Evolutionary conservation across 257 asterid species (phyloP), one percentile per base, ranked within the genome.

Genomic region (Plantago elongata): DNA sequence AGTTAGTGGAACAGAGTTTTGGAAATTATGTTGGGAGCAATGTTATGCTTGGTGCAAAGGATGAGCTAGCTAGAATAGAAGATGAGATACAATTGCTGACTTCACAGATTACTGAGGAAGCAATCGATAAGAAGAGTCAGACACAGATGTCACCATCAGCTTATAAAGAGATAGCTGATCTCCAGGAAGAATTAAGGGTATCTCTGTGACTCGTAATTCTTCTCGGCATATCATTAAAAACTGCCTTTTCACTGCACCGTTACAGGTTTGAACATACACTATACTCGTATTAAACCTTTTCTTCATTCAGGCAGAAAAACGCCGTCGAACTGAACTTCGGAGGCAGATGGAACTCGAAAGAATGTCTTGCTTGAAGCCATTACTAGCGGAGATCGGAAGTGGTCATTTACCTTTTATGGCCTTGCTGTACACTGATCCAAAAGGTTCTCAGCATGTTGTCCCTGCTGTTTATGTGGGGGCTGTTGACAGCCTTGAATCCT

Each of bases 1-100:
- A 89, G 81, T 81, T 92, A 70, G 86, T 92, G 54, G 99, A 92
- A 72, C 95, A 87, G 81, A 92, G 99, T 89, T 92, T 92, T 71
- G 99, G 99, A 69, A 92, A 92, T 80, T 92, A 92, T 61, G 95
- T 92, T 5, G 99, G 97, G 54, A 92, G 99, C 87, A 89, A 83
- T 72, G 99, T 92, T 75, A 92, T 92, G 97, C 67, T 86, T 73
- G 94, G 97, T 59, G 89, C 97, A 52, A 92, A 89, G 78, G 97
- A 89, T 63, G 99, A 92, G 85, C 89, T 89, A 50, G 54, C 78
- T 67, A 87, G 75, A 68, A 87, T 92, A 81, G 83, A 84, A 66
- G 85, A 84, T 57, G 99, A 92, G 82, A 84, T 92, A 69, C 77
- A 85, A 76, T 63, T 77, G 58, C 82, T 89, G 57, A 75, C 85